Conservation (phyloP, 2,329 filamentous ascomycete genomes). For the Sordariomycetes sp. region DNA sequence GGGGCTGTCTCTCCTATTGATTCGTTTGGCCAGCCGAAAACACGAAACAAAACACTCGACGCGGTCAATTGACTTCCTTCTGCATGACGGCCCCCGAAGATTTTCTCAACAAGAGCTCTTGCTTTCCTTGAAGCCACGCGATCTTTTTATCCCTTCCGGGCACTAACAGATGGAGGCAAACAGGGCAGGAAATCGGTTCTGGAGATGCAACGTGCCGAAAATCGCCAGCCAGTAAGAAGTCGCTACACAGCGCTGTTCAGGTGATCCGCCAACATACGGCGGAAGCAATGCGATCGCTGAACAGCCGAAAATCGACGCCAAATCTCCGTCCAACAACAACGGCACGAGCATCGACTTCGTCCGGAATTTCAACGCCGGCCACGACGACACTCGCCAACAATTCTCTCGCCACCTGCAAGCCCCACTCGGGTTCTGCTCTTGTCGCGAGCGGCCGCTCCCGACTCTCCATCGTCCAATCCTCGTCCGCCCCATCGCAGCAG, state of each 20-base stretch:
- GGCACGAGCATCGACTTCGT: not conserved
- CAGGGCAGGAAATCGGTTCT: not conserved
- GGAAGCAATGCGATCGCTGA: not conserved
- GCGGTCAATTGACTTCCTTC: not conserved
- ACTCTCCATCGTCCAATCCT: constrained; percentile 3
- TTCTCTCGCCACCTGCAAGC: constrained; percentile 1
- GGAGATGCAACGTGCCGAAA: not conserved
- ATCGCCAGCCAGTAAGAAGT: not conserved
- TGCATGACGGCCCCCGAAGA: not conserved
- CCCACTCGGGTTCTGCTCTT: not conserved
- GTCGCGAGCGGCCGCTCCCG: constrained; percentile 2
- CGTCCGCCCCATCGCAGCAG: not conserved
- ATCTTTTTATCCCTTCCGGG: not conserved
- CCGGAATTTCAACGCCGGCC: not conserved
- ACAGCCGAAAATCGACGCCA: not conserved
- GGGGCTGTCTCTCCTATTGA: not conserved
- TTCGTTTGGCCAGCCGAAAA: not conserved
- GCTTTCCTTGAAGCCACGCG: not conserved
- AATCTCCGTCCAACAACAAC: not conserved
- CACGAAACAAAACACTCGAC: not conserved
- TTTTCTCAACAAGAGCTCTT: not conserved
- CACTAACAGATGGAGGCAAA: not conserved
- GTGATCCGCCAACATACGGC: too few species aligned
- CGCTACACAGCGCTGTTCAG: not conserved
- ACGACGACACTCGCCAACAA: not conserved